Conservation (phyloP, 139 green algal species). For the Diplosphaera chodatii region DNA sequence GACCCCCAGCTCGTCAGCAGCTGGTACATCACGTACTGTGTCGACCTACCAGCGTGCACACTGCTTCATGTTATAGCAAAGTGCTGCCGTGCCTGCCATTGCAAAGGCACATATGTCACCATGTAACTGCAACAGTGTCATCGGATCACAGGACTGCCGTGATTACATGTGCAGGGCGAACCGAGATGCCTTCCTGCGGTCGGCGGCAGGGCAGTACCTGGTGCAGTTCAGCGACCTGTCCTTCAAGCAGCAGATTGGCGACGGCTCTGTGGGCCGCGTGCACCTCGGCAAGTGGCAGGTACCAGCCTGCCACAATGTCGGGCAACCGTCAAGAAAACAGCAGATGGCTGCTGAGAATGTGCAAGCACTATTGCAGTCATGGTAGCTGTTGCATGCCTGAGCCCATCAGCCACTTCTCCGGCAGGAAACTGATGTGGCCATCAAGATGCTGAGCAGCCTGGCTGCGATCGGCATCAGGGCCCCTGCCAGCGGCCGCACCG, state of each 20-base stretch:
- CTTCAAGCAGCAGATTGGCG: constrained; percentile 22
- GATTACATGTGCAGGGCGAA: neutral
- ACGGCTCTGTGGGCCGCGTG: constrained; percentile 21
- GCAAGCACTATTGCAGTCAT: no score
- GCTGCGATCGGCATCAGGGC: neutral
- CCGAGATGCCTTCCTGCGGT: neutral
- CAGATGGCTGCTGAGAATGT: no score
- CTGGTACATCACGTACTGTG: neutral
- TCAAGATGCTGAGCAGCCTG: constrained; percentile 18
- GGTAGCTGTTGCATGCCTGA: no score
- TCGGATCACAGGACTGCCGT: no score
- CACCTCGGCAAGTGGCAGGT: constrained; percentile 21
- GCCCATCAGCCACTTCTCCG: no score
- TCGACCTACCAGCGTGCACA: no score
- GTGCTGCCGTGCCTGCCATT: no score
- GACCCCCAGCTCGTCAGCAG: neutral
- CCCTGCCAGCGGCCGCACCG: neutral
- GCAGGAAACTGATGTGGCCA: constrained; percentile 26
- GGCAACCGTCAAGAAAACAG: no score
- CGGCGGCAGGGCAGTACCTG: neutral
- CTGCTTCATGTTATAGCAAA: no score
- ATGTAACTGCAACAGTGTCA: no score
- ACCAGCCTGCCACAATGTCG: no score
- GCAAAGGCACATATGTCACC: no score
- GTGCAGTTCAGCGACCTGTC: constrained; percentile 5